phyloP scores from a whole-genome alignment of 176 grass and related monocot species.

The Rhynchospora pubera region DNA sequence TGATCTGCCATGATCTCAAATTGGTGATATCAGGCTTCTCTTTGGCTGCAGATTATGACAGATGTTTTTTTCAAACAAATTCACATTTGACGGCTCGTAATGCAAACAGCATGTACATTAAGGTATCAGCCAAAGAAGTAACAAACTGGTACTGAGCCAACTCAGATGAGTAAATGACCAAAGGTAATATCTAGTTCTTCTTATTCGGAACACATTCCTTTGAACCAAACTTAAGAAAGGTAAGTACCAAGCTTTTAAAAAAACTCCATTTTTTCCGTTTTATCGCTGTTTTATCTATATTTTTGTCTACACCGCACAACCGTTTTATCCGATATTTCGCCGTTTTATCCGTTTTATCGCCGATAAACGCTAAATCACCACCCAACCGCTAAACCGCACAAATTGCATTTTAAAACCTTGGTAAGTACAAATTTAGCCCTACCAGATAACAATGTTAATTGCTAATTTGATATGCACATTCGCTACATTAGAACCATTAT shows the following conservation, averaged over 20 bases:
- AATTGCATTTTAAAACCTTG: too few species aligned
- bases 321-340: too few species aligned
- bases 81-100: neutral
- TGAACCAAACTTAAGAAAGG: neutral
- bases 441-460: neutral
- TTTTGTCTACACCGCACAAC: too few species aligned
- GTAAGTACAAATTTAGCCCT: neutral
- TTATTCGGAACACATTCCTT: neutral
- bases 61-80: neutral
- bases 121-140: neutral
- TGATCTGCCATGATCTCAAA: neutral
- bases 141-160: neutral
- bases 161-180: too few species aligned
- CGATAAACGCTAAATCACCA: too few species aligned
- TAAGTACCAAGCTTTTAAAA: too few species aligned
- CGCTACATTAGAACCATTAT: neutral
- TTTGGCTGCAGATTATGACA: neutral
- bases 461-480: neutral
- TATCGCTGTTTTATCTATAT: too few species aligned
- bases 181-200: too few species aligned
- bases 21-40: neutral
- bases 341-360: too few species aligned
- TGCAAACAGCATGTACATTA: neutral
- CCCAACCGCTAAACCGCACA: too few species aligned
- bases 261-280: too few species aligned